phyloP scores from a whole-genome alignment of 129 eudicot genomes.

The Tagetes patula region DNA sequence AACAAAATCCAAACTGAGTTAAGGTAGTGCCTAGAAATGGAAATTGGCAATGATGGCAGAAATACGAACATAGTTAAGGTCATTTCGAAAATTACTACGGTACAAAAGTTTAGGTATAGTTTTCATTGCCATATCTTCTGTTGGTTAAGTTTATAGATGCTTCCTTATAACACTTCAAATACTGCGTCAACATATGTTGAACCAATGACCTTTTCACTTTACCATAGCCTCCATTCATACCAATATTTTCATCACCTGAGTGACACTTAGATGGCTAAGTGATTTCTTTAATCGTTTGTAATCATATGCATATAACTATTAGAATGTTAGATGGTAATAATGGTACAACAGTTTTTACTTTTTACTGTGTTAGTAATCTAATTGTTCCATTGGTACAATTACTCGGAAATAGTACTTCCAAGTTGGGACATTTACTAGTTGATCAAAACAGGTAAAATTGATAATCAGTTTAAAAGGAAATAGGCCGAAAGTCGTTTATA shows the following conservation, averaged over 20 bases:
- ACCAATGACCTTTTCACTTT: neutral
- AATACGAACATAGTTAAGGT: neutral
- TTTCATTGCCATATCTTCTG: neutral
- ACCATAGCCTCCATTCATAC: too few species aligned
- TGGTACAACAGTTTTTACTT: neutral
- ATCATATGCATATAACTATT: neutral
- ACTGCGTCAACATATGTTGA: neutral
- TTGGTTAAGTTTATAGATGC: neutral
- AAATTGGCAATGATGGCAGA: neutral
- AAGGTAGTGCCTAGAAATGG: neutral
- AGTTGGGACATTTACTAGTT: neutral
- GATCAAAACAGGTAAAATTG: neutral
- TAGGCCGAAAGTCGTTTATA: neutral
- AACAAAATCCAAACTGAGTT: neutral
- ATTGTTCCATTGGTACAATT: neutral
- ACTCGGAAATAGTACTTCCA: neutral
- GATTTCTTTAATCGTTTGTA: neutral
- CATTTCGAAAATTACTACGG: neutral
- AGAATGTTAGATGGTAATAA: neutral
- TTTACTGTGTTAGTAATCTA: neutral
- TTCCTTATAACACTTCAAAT: neutral
- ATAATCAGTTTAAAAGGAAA: neutral
- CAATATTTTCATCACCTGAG: neutral
- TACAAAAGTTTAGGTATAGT: neutral
- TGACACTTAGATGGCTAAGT: neutral